Evolutionary conservation across 768 basidiomycete genomes (phyloP).

Genomic region (Boletales sp.): DNA sequence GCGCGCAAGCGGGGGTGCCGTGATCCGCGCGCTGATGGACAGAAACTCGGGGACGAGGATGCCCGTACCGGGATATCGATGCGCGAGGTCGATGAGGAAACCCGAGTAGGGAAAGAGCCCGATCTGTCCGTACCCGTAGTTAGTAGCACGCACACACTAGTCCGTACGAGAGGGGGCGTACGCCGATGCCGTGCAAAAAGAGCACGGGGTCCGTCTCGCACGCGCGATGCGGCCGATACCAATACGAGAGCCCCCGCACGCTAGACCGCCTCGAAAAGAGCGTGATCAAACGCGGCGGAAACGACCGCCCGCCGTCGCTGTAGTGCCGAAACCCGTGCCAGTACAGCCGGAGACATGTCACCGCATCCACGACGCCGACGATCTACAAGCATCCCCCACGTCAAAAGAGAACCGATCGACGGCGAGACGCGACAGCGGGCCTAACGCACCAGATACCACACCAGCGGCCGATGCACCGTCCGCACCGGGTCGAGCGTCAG

Average conservation of each 20-base stretch:
- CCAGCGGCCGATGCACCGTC: conserved; percentile 53
- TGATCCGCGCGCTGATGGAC: conserved; percentile 59
- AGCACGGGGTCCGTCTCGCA: conserved; percentile 47
- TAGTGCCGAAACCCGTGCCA: conserved; percentile 54
- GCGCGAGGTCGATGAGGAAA: conserved; percentile 46
- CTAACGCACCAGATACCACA: conserved; percentile 57
- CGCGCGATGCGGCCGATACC: conserved; percentile 50
- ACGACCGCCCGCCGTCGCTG: conserved; percentile 33
- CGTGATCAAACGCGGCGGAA: conserved; percentile 51
- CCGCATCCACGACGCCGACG: conserved; percentile 47
- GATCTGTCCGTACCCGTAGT: conserved; percentile 37
- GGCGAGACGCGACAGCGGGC: background rate
- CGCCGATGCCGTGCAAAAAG: conserved; percentile 71
- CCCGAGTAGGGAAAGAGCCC: conserved; percentile 56
- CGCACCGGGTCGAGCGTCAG: conserved; percentile 55
- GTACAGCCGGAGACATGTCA: conserved; percentile 38
- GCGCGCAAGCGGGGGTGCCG: conserved; percentile 44
- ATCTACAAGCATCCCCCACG: conserved; percentile 37
- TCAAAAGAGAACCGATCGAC: background rate
- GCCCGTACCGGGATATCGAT: conserved; percentile 47
- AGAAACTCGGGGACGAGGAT: conserved; percentile 60
- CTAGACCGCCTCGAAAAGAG: conserved; percentile 41
- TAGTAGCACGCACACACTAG: too few species aligned
- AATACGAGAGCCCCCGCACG: conserved; percentile 37
- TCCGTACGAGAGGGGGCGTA: conserved; percentile 21